A percentile compares a stretch with the other conserved stretches of the same genome.
These are phyloP conservation scores for Tirmania nivea DNA, from an alignment of 495 filamentous ascomycete genomes.

Conservation along the genomic window DNA sequence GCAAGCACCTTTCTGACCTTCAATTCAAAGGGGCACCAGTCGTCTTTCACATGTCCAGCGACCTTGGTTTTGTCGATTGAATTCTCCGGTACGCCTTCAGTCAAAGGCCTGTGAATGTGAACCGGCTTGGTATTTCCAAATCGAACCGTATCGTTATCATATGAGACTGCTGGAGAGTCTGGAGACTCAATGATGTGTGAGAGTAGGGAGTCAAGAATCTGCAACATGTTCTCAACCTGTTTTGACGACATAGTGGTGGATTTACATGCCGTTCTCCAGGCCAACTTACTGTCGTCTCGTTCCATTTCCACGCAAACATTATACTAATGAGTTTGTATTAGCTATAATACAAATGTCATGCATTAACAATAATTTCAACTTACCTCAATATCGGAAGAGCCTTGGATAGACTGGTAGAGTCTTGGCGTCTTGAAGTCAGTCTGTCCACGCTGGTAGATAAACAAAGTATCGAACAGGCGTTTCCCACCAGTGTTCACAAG, in stretches of 20 bases:
- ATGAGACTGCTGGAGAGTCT: constrained; percentile 29
- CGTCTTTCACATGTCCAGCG: not conserved
- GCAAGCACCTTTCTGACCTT: constrained; percentile 40
- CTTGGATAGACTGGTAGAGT: constrained; percentile 35
- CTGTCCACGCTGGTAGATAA: constrained; percentile 39
- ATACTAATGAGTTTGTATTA: constrained; percentile 24
- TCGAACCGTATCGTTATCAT: constrained; percentile 24
- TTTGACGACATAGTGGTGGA: constrained; percentile 26
- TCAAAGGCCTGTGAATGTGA: not conserved
- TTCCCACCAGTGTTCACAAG: constrained; percentile 18
- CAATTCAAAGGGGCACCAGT: constrained; percentile 27
- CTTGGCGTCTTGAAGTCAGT: constrained; percentile 2
- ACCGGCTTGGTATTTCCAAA: constrained; percentile 7
- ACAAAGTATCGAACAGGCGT: constrained; percentile 43
- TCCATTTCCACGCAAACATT: constrained; percentile 67
- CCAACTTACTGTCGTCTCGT: constrained; percentile 26
- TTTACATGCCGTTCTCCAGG: constrained; percentile 52
- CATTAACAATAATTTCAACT: not conserved
- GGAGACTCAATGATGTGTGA: constrained; percentile 27
- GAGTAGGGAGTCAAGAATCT: constrained; percentile 33
- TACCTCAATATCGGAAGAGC: constrained; percentile 39
- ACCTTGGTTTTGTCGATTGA: not conserved
- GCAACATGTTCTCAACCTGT: constrained; percentile 28
- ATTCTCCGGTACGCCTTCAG: not conserved
- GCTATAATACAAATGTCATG: not conserved